Evolutionary conservation across 1,139 yeast species (phyloP).

Genomic region (Yamadazyma diddensiae): DNA sequence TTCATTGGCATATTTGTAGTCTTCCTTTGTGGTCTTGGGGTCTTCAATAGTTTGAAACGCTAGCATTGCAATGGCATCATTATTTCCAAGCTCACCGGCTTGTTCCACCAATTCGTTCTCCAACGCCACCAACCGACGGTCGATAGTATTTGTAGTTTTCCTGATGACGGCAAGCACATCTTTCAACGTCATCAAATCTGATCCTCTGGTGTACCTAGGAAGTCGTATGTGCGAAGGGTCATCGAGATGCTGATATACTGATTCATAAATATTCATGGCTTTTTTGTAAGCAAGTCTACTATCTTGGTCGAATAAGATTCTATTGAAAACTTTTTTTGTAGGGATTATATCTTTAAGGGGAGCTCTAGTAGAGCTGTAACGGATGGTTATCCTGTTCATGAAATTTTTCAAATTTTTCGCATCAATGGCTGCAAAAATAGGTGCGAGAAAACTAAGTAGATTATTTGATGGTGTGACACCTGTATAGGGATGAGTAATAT

Average conservation of each 20-base stretch:
- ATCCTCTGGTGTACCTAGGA: conserved; percentile 46
- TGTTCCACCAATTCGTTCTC: conserved; percentile 73
- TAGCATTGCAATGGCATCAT: conserved; percentile 73
- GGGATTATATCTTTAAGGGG: conserved; percentile 45
- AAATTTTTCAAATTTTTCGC: background rate
- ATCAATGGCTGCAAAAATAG: conserved; percentile 2
- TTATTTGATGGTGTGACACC: too few species aligned
- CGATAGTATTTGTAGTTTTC: conserved; percentile 54
- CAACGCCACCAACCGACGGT: conserved; percentile 52
- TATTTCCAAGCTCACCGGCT: conserved; percentile 81
- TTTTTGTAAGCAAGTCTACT: conserved; percentile 52
- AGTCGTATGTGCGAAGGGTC: conserved; percentile 30
- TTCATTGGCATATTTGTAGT: conserved; percentile 57
- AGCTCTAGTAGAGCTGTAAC: conserved; percentile 1
- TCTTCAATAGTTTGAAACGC: conserved; percentile 57
- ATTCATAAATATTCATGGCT: conserved; percentile 50
- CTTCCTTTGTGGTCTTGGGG: conserved; percentile 42
- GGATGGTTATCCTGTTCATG: background rate
- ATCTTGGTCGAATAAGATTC: conserved; percentile 64
- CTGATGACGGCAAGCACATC: conserved; percentile 63
- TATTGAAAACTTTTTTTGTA: conserved; percentile 51
- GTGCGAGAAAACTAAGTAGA: too few species aligned
- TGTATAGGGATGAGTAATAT: too few species aligned
- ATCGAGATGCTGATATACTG: conserved; percentile 47
- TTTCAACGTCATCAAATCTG: conserved; percentile 68